Base-by-base conservation (phyloP, 2,329 filamentous ascomycete genomes). In the Parastagonospora nodorum region DNA sequence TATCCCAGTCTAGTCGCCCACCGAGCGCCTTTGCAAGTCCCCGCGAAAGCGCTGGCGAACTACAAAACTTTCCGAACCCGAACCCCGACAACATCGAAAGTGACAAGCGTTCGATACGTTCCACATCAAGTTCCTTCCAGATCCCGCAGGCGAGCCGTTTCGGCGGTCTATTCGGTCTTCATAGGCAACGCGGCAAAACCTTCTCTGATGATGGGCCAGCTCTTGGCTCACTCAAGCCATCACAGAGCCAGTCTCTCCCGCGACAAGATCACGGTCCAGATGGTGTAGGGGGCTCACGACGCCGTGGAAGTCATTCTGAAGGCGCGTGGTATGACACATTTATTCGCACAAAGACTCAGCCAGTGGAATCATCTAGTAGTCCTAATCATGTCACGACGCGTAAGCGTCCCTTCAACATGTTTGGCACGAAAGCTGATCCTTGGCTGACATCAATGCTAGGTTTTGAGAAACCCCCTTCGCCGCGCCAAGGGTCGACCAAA, bases 211-310 rank as follows among this genome's bases (percentile, higher is more conserved):
- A 85, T 28, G 86, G 87, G 0, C 87, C 86, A 5, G 78, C 82
- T 1, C 73, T 92, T 7, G 90, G 90, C 1, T 85, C 82, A 15
- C 76, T 92, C 11, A 90, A 89, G 65, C 75, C 83, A 28, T 82
- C 84, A 0, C 88, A 93, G 67, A 92, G 88, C 63, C 88, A 90
- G 66, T 93, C 90, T 0, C 85, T 94, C 58, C 90, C 90, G 5
- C 77, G 83, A 31, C 80, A 85, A 36, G 79, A 80, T 27, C 70
- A 70, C 41, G 72, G 57, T 5, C 67, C 79, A 35, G 82, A 84
- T 57, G 74, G 79, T 4, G 76, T 77, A 37, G 78, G 77, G 8
- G 72, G 74, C 19, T 77, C 78, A 48, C 77, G 79, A 47, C 78
- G 84, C 19, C 53, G 88, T 83, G 60, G 88, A 81, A 65, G 76